Percentiles rank a stretch among this genome's conserved stretches.
Evolutionary conservation across 2,329 filamentous ascomycete genomes (phyloP).

Genomic region (Penicillium sp.): DNA sequence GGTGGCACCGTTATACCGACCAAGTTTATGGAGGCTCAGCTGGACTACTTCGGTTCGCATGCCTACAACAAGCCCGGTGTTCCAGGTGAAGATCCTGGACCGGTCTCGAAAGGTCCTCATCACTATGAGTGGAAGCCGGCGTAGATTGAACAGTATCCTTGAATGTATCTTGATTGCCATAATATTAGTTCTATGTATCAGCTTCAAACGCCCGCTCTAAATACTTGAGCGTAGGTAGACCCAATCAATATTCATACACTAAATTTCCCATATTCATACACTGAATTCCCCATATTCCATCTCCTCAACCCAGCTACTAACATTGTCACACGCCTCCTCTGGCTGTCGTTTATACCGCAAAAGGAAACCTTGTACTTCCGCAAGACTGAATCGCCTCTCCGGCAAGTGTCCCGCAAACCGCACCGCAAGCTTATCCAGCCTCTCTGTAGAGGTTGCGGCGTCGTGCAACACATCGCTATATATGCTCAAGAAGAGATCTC

Average conservation of each 20-base stretch:
- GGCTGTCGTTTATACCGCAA: not conserved
- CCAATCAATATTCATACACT: no score
- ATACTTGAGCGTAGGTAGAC: no score
- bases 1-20: conserved; percentile 58
- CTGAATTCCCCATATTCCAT: not conserved
- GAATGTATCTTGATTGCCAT: not conserved
- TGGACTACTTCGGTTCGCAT: conserved; percentile 67
- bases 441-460: not conserved
- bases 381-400: not conserved
- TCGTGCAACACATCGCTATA: not conserved
- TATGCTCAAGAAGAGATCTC: not conserved
- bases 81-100: conserved; percentile 50
- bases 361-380: not conserved
- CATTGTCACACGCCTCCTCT: not conserved
- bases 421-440: not conserved
- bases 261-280: not conserved
- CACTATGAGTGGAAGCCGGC: conserved; percentile 59
- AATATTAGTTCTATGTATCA: not conserved
- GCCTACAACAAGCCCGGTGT: conserved; percentile 53
- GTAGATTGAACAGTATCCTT: conserved; percentile 5
- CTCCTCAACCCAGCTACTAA: not conserved
- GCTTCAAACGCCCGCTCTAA: not conserved
- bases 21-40: conserved; percentile 64
- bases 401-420: not conserved
- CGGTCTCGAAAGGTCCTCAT: conserved; percentile 53